Conservation (phyloP, 331 rosid species). For the Quercus phellos region DNA sequence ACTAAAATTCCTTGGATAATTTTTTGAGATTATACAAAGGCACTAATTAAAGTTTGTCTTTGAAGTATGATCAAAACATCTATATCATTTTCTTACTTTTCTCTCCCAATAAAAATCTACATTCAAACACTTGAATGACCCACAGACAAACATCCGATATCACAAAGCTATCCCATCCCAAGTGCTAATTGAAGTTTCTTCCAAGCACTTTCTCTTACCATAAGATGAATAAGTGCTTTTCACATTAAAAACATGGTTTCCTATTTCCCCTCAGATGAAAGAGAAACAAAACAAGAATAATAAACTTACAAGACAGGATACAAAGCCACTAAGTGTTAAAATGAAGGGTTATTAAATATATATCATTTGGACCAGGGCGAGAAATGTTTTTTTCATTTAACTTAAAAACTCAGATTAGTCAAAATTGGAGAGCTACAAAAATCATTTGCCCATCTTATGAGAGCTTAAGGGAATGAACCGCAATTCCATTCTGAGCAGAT, state of each 20-base stretch:
- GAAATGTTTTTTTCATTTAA: neutral
- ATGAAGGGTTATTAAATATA: neutral
- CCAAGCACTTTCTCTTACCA: neutral
- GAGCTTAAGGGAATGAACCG: slow-evolving; percentile 58
- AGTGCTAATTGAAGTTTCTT: neutral
- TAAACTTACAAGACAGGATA: too few relatives aligned
- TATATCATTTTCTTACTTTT: too few relatives aligned
- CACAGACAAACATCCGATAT: neutral
- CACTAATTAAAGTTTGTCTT: too few relatives aligned
- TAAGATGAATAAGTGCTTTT: neutral
- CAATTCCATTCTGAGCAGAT: slow-evolving; percentile 68
- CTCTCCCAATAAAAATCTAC: too few relatives aligned
- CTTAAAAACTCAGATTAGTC: neutral
- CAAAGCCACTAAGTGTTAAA: neutral
- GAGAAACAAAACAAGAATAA: neutral
- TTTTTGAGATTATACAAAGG: too few relatives aligned
- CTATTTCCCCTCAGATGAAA: neutral
- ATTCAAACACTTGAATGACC: too few relatives aligned
- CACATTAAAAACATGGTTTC: neutral
- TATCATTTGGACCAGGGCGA: neutral
- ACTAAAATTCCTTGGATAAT: too few relatives aligned
- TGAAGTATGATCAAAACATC: too few relatives aligned
- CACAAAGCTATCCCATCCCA: neutral
- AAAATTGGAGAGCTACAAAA: neutral
- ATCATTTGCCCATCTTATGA: slow-evolving; percentile 28